Conservation (phyloP, 2,329 filamentous ascomycete genomes). For the Dactylellina haptotyla region DNA sequence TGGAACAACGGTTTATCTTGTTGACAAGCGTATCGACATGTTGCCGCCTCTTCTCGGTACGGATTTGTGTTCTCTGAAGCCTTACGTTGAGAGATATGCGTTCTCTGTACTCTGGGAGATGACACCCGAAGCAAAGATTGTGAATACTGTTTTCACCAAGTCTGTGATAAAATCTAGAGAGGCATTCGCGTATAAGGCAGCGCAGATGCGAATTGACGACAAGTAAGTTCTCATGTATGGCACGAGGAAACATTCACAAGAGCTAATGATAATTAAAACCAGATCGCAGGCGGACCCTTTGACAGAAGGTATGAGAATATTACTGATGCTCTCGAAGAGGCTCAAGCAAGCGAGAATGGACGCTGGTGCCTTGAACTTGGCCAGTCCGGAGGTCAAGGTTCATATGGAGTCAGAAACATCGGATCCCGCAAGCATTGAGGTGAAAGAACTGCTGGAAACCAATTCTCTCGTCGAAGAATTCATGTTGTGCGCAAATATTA, state of each 20-base stretch:
- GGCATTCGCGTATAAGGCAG: constrained; percentile 97
- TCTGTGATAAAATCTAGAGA: constrained; percentile 97
- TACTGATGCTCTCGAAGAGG: constrained; percentile 89
- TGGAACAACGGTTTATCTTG: constrained; percentile 95
- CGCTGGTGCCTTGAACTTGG: constrained; percentile 91
- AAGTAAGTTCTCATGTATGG: constrained; percentile 63
- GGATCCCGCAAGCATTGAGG: constrained; percentile 94
- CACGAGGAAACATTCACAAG: not conserved
- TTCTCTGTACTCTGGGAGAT: constrained; percentile 92
- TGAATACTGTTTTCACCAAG: constrained; percentile 89
- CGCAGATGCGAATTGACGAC: constrained; percentile 93
- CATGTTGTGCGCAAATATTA: constrained; percentile 98
- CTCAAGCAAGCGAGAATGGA: constrained; percentile 95
- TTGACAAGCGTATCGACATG: constrained; percentile 99
- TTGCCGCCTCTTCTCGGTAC: constrained; percentile 94
- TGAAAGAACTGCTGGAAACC: constrained; percentile 90
- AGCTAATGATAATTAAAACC: constrained; percentile 3
- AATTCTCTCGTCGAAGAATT: constrained; percentile 99
- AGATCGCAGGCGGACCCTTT: constrained; percentile 80
- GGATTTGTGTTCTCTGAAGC: constrained; percentile 94
- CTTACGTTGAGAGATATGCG: constrained; percentile 92
- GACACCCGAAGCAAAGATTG: constrained; percentile 82
- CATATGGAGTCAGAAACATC: constrained; percentile 95
- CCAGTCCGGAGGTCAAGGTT: constrained; percentile 96
- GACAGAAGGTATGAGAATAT: constrained; percentile 84